A percentile compares a stretch with the other conserved stretches of the same genome.
These are phyloP conservation scores for Neofusicoccum ribis DNA, from an alignment of 2,329 filamentous ascomycete species.

Conservation along the genomic window DNA sequence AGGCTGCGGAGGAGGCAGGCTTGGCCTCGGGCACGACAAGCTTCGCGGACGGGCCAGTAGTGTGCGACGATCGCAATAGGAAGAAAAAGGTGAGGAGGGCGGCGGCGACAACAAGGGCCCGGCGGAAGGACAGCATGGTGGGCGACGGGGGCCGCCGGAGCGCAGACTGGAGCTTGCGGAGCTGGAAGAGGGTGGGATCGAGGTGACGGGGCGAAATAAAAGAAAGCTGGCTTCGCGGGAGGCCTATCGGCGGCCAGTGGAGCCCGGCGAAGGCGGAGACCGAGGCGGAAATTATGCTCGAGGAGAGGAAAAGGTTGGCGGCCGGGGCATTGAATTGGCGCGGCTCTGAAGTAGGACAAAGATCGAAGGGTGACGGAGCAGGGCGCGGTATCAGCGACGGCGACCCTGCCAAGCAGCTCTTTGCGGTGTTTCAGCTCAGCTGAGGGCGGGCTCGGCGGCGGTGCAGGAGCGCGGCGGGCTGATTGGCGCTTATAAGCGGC, in stretches of 20 bases:
- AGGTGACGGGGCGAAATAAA: neutral
- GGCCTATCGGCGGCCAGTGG: conserved; percentile 8
- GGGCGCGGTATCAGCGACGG: neutral
- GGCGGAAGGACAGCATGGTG: conserved; percentile 76
- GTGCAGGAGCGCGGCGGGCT: conserved; percentile 2
- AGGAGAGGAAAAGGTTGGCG: neutral
- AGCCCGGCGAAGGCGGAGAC: neutral
- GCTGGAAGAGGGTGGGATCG: neutral
- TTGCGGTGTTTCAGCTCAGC: conserved; percentile 14
- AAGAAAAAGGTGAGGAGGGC: conserved; percentile 69
- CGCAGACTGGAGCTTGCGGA: conserved; percentile 13
- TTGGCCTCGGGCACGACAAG: conserved; percentile 29
- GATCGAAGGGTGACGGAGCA: neutral
- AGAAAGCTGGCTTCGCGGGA: conserved; percentile 6
- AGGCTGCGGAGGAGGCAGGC: conserved; percentile 26
- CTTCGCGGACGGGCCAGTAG: conserved; percentile 28
- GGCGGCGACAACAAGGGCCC: conserved; percentile 70
- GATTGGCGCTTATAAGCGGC: conserved; percentile 1
- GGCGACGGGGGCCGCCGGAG: conserved; percentile 14
- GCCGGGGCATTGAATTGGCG: conserved; percentile 1
- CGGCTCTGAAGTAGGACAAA: neutral
- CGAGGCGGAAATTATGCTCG: conserved; percentile 10
- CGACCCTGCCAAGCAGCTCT: conserved; percentile 12
- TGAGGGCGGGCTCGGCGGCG: conserved; percentile 14
- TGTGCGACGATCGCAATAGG: conserved; percentile 65